phyloP scores from a whole-genome alignment of 768 basidiomycete genomes.

The Collybiopsis confluens region DNA sequence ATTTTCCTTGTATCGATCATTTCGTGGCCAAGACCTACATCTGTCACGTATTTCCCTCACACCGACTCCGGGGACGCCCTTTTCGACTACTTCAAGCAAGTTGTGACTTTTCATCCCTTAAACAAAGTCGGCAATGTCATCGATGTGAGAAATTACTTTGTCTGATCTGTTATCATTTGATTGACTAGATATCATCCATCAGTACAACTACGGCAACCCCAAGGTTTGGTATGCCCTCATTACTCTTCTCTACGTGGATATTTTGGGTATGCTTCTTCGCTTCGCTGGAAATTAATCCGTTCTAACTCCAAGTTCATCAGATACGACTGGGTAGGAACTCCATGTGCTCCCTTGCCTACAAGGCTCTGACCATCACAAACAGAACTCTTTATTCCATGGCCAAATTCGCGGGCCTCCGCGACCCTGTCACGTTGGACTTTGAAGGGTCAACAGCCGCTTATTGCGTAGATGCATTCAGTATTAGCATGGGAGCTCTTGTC shows the following conservation, averaged over 20 bases:
- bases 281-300: background rate
- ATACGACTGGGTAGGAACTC: slow-evolving; percentile 44
- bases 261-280: slow-evolving; percentile 49
- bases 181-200: background rate
- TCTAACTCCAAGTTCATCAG: slow-evolving; percentile 19
- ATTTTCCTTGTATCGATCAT: slow-evolving; percentile 82
- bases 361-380: slow-evolving; percentile 15
- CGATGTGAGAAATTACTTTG: slow-evolving; percentile 41
- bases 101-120: slow-evolving; percentile 71
- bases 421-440: slow-evolving; percentile 81
- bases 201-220: slow-evolving; percentile 60
- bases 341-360: background rate
- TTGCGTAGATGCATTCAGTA: slow-evolving; percentile 78
- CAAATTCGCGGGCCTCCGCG: slow-evolving; percentile 84
- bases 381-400: slow-evolving; percentile 90
- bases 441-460: slow-evolving; percentile 81
- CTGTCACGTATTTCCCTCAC: slow-evolving; percentile 81
- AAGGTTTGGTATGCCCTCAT: slow-evolving; percentile 83
- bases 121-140: slow-evolving; percentile 60
- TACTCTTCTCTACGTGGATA: slow-evolving; percentile 89
- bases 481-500: slow-evolving; percentile 76
- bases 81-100: slow-evolving; percentile 83
- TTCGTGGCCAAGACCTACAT: slow-evolving; percentile 82
- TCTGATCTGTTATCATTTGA: background rate
- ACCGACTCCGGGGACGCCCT: slow-evolving; percentile 60